A percentile compares a stretch with the other conserved stretches of the same genome.
Evolutionary conservation across 1,284 basidiomycete species (phyloP).

Genomic region (Taiwanofungus camphoratus): DNA sequence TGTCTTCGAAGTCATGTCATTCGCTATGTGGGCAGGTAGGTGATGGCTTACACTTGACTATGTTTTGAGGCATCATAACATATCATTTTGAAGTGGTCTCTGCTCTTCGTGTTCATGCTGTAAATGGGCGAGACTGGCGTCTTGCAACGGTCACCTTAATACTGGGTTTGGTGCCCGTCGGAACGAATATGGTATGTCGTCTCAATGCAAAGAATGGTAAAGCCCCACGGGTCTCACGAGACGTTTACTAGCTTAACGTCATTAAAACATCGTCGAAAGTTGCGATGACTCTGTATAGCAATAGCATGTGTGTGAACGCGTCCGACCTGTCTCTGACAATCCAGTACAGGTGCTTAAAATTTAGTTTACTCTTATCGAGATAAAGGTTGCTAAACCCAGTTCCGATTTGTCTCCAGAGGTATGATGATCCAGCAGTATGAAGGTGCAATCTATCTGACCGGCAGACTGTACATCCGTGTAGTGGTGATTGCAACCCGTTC

Average conservation of each 20-base stretch:
- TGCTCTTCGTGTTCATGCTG: not conserved
- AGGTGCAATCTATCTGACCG: too few species aligned
- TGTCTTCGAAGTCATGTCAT: not conserved
- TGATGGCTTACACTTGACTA: too few species aligned
- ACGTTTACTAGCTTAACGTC: not conserved
- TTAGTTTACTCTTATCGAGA: too few species aligned
- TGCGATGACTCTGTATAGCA: too few species aligned
- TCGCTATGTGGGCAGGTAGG: not conserved
- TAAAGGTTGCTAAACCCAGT: too few species aligned
- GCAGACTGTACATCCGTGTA: not conserved
- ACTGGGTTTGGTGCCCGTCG: not conserved
- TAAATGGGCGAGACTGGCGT: not conserved
- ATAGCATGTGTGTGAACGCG: not conserved
- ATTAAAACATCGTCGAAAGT: not conserved
- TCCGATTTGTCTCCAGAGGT: too few species aligned
- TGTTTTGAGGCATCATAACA: not conserved
- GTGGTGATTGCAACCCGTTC: conserved; percentile 2
- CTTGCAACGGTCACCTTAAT: not conserved
- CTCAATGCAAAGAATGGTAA: not conserved
- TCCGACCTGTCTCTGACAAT: too few species aligned
- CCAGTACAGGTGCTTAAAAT: too few species aligned
- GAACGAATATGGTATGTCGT: not conserved
- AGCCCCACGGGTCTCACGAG: too few species aligned
- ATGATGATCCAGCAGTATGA: too few species aligned
- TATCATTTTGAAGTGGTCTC: not conserved